Evolutionary conservation across 345 rosid species (phyloP).

Genomic region (Carallia pectinifolia): DNA sequence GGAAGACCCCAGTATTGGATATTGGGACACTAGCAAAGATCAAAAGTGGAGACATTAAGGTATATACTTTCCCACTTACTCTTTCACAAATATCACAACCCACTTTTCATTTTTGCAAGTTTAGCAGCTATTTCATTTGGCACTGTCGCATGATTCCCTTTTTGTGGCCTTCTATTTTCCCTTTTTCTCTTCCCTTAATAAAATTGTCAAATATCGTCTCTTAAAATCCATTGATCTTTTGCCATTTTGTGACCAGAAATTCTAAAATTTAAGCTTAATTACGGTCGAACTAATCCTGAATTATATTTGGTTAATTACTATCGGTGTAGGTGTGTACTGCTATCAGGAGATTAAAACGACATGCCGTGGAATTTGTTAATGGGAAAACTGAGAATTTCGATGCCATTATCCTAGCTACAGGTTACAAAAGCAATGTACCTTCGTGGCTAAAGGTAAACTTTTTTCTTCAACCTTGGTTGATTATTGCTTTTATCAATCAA

Average conservation of each 20-base stretch:
- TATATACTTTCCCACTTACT: constrained; percentile 15
- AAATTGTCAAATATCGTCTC: neutral
- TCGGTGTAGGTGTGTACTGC: constrained; percentile 54
- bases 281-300: neutral
- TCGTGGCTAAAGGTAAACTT: constrained; percentile 77
- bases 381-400: constrained; percentile 66
- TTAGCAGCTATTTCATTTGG: neutral
- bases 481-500: neutral
- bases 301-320: neutral
- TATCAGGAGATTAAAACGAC: constrained; percentile 47
- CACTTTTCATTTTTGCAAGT: neutral
- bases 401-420: constrained; percentile 86
- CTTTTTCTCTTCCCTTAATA: neutral
- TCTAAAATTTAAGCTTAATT: no score
- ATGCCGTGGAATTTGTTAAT: constrained; percentile 67
- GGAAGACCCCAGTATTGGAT: constrained; percentile 90
- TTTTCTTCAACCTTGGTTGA: neutral
- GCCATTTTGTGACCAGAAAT: neutral
- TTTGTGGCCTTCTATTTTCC: neutral
- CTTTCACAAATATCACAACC: neutral
- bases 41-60: constrained; percentile 78
- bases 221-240: neutral
- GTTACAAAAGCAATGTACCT: constrained; percentile 83
- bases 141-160: constrained; percentile 8
- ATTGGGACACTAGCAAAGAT: constrained; percentile 75